Percentiles rank a stretch among this genome's conserved stretches.
Evolutionary conservation across 1,139 yeast species (phyloP).

Genomic region (Geotrichum cucujoidarum): DNA sequence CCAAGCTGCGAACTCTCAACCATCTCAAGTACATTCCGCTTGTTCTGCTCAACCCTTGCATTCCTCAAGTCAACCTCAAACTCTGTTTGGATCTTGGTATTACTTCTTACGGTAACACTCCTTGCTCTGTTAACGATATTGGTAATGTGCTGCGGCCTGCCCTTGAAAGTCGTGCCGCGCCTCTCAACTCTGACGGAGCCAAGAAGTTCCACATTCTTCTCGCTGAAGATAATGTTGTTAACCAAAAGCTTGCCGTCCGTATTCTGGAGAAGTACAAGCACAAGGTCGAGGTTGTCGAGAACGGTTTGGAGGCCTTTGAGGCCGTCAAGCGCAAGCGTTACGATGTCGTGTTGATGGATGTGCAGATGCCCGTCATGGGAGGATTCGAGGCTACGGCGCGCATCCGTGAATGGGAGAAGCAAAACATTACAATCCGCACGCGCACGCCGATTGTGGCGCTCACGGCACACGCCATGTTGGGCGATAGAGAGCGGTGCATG

Average conservation of each 20-base stretch:
- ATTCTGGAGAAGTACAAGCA: conserved; percentile 30
- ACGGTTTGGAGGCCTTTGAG: conserved; percentile 77
- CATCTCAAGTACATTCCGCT: conserved; percentile 80
- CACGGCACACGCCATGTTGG: conserved; percentile 90
- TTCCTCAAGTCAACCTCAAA: conserved; percentile 76
- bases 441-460: conserved; percentile 84
- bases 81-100: conserved; percentile 80
- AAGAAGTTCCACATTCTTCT: conserved; percentile 67
- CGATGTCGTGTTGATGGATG: conserved; percentile 87
- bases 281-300: conserved; percentile 49
- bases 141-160: conserved; percentile 84
- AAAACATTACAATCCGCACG: conserved; percentile 66
- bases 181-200: conserved; percentile 74
- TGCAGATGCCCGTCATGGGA: conserved; percentile 94
- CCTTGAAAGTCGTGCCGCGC: conserved; percentile 72
- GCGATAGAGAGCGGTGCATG: conserved; percentile 78
- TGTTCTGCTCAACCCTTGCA: conserved; percentile 68
- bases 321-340: conserved; percentile 62
- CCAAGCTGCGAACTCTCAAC: conserved; percentile 58
- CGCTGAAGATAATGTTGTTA: conserved; percentile 84
- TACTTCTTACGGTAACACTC: conserved; percentile 82
- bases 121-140: conserved; percentile 73
- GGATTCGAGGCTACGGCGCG: conserved; percentile 87
- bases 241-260: conserved; percentile 70
- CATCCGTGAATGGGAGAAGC: conserved; percentile 83